Evolutionary conservation across 2,329 filamentous ascomycete genomes (phyloP).

Genomic region (Cryphonectria carpinicola): DNA sequence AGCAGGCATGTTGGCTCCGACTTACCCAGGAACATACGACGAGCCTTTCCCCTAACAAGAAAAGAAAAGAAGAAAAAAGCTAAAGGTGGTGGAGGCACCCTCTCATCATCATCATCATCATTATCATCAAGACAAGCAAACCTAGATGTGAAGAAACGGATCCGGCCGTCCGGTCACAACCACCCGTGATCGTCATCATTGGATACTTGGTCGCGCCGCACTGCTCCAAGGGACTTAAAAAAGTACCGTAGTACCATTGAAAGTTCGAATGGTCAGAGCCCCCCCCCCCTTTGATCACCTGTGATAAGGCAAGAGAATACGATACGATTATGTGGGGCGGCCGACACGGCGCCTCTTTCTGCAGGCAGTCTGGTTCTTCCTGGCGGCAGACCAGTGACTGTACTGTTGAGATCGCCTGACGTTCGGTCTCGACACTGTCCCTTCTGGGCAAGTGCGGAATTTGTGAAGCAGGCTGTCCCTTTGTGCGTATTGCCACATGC

Average conservation of each 20-base stretch:
- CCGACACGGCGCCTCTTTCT: background rate
- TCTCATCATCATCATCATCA: background rate
- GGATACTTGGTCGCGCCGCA: slow-evolving; percentile 20
- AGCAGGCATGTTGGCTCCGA: slow-evolving; percentile 22
- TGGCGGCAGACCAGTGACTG: background rate
- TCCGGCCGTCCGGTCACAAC: slow-evolving; percentile 22
- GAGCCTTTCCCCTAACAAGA: background rate
- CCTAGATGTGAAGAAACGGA: slow-evolving; percentile 19
- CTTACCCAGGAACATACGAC: slow-evolving; percentile 14
- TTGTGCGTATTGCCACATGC: slow-evolving; percentile 4
- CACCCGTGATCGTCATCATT: slow-evolving; percentile 23
- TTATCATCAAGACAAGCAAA: slow-evolving; percentile 8
- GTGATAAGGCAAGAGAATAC: slow-evolving; percentile 10
- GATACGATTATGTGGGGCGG: slow-evolving; percentile 11
- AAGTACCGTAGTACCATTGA: slow-evolving; percentile 13
- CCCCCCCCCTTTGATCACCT: slow-evolving; percentile 10
- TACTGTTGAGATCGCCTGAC: background rate
- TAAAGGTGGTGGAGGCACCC: slow-evolving; percentile 13
- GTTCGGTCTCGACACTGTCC: background rate
- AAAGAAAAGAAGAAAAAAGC: background rate
- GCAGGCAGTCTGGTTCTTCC: background rate
- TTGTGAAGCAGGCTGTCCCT: background rate
- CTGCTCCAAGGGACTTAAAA: slow-evolving; percentile 13
- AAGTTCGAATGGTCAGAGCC: slow-evolving; percentile 20
- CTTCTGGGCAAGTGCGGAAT: slow-evolving; percentile 5